These are phyloP conservation scores for Amylocarpus encephaloides DNA, from an alignment of 2,329 filamentous ascomycete species.

Conservation along the genomic window DNA sequence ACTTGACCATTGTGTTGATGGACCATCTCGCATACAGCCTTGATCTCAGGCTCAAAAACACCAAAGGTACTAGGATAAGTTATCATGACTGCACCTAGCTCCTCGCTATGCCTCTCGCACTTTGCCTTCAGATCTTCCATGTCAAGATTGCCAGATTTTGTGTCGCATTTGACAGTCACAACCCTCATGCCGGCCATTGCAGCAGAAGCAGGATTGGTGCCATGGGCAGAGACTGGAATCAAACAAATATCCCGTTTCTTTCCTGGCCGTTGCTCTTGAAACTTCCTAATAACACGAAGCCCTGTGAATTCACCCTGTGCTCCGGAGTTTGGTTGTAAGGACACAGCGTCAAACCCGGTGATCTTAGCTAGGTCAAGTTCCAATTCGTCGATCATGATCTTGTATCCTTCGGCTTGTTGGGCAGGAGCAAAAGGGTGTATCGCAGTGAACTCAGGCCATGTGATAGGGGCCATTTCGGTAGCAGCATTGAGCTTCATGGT, in stretches of 20 bases:
- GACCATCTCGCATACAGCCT: slow-evolving; percentile 77
- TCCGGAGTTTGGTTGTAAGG: slow-evolving; percentile 90
- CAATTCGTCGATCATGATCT: slow-evolving; percentile 63
- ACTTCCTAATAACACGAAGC: slow-evolving; percentile 80
- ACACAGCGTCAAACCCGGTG: slow-evolving; percentile 85
- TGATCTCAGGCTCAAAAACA: slow-evolving; percentile 86
- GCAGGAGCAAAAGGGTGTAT: slow-evolving; percentile 74
- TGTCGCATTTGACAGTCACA: slow-evolving; percentile 85
- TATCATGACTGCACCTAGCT: slow-evolving; percentile 91
- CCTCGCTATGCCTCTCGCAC: slow-evolving; percentile 78
- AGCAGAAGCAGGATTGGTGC: slow-evolving; percentile 91
- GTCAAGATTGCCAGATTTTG: slow-evolving; percentile 81
- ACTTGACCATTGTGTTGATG: slow-evolving; percentile 87
- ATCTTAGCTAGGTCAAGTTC: slow-evolving; percentile 71
- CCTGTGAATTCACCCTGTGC: slow-evolving; percentile 94
- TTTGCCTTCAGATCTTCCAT: slow-evolving; percentile 79
- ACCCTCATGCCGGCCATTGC: slow-evolving; percentile 96
- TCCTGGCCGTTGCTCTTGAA: slow-evolving; percentile 60
- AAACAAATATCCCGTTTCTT: slow-evolving; percentile 84
- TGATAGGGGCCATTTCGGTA: slow-evolving; percentile 84
- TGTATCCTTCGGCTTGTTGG: slow-evolving; percentile 61
- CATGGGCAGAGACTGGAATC: slow-evolving; percentile 91
- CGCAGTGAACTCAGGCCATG: slow-evolving; percentile 66
- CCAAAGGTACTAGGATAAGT: slow-evolving; percentile 95
- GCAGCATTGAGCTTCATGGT: slow-evolving; percentile 98